Base-by-base conservation (phyloP, 23 red algal species). In the Gracilariopsis chorda region DNA sequence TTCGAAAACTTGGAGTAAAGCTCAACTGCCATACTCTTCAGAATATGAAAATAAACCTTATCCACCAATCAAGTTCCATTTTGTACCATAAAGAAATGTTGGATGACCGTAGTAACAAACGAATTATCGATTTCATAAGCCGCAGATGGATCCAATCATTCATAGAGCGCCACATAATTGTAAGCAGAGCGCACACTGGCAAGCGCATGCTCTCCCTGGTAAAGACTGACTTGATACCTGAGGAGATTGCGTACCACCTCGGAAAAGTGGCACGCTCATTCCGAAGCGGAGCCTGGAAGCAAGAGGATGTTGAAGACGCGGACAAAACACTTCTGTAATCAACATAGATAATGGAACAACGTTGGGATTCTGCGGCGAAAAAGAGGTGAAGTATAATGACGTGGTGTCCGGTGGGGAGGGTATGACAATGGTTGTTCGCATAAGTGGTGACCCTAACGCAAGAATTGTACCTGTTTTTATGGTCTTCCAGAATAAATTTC, bases 311-410 rank as follows among this genome's bases (percentile, higher is more conserved):
- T n/a, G 14, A 42, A 53, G 58, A 81, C 4, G 53, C 48, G 5
- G 77, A 81, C 42, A 23, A 81, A 60, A 81, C 77, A 3, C 53
- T 51, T 81, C 58, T 3, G 11, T 37, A 60, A 36, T 81, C 21
- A 39, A 81, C 32, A 32, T 57, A 19, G 19, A 81, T n/a, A 59
- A 56, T 13, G 77, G 77, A 58, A n/a, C 3, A 29, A 58, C 12
- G 8, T 11, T 48, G 19, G 43, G 53, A n/a, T 27, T 29, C 42
- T 8, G 2, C 8, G 7, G 48, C 3, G 77, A 56, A 3, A 59
- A 59, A 7, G n/a, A 81, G 2, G 77, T 81, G 7, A 81, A 81
- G 43, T 81, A 59, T 48, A 2, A 28, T 7, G 77, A 81, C 30
- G 77, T 81, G 48, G 48, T 81, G 2, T 81, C 30, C 2, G 77